These are phyloP conservation scores for Fusarium annulatum DNA, from an alignment of 2,329 filamentous ascomycete species.

Conservation along the genomic window DNA sequence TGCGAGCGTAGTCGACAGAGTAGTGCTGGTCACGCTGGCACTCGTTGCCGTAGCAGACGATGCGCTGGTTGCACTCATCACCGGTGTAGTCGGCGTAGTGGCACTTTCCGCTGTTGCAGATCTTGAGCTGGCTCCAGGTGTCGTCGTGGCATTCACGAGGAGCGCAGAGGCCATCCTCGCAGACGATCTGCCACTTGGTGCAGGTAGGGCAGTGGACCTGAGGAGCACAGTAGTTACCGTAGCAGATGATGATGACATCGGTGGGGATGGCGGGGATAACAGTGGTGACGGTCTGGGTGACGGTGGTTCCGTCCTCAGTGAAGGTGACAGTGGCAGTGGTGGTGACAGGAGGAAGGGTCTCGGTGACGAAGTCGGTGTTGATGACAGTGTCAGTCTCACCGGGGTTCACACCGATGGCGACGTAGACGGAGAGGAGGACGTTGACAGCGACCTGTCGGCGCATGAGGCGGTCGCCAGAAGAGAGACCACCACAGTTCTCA, in stretches of 20 bases:
- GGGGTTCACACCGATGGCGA: conserved; percentile 17
- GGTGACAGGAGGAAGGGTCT: conserved; percentile 43
- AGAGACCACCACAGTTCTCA: conserved; percentile 44
- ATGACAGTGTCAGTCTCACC: conserved; percentile 22
- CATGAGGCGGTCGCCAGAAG: conserved; percentile 9
- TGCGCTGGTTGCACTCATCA: conserved; percentile 48
- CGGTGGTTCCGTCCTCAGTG: conserved; percentile 41
- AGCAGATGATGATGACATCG: conserved; percentile 44
- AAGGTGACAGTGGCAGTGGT: conserved; percentile 45
- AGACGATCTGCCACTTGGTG: conserved; percentile 47
- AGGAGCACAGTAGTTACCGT: conserved; percentile 46
- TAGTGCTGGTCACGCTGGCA: conserved; percentile 46
- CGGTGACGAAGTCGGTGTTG: conserved; percentile 35
- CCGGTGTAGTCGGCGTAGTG: conserved; percentile 47
- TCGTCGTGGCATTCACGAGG: conserved; percentile 43
- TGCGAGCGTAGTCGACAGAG: conserved; percentile 46
- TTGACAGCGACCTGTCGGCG: conserved; percentile 40
- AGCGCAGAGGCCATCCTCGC: conserved; percentile 50
- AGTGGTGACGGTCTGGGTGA: conserved; percentile 40
- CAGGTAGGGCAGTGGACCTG: conserved; percentile 45
- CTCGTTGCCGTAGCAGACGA: conserved; percentile 49
- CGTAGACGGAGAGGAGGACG: conserved; percentile 42
- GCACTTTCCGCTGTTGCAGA: conserved; percentile 48
- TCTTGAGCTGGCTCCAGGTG: conserved; percentile 46
- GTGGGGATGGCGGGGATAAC: conserved; percentile 36